Percentiles rank a stretch among this genome's conserved stretches.
These are phyloP conservation scores for Pleurotus eryngii DNA, from an alignment of 768 basidiomycete species.

Conservation along the genomic window DNA sequence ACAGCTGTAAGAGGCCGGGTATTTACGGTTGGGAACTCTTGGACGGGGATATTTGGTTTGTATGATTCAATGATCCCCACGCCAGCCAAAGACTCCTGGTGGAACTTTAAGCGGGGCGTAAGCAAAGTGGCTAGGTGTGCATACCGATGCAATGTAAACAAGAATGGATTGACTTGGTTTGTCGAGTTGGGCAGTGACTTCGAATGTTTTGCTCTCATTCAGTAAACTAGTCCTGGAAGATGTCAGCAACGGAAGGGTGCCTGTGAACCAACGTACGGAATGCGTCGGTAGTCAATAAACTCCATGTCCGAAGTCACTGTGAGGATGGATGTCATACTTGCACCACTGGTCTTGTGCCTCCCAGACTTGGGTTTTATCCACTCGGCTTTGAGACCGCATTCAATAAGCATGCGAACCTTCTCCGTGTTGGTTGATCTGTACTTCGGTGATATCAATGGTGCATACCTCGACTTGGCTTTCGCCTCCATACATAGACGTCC, in stretches of 20 bases:
- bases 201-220: conserved; percentile 55
- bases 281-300: conserved; percentile 77
- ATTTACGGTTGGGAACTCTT: conserved; percentile 62
- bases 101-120: conserved; percentile 1
- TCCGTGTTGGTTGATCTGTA: not conserved
- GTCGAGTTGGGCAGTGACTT: conserved; percentile 53
- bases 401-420: conserved; percentile 41
- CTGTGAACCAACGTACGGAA: conserved; percentile 47
- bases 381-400: conserved; percentile 49
- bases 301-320: conserved; percentile 73
- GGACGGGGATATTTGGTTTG: conserved; percentile 51
- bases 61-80: conserved; percentile 48
- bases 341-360: conserved; percentile 38
- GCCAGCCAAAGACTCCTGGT: conserved; percentile 75
- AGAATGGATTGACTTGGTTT: conserved; percentile 73
- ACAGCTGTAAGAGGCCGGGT: conserved; percentile 66
- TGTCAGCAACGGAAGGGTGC: not conserved
- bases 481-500: conserved; percentile 40
- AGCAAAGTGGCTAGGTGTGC: conserved; percentile 13
- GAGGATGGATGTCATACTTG: conserved; percentile 68
- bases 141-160: conserved; percentile 62
- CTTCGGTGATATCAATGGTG: not conserved
- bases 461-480: conserved; percentile 49
- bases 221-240: conserved; percentile 63
- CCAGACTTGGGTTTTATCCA: conserved; percentile 17